A percentile compares a stretch with the other conserved stretches of the same genome.
Evolutionary conservation across 768 basidiomycete genomes (phyloP).

Genomic region (Boletellus ananiceps): DNA sequence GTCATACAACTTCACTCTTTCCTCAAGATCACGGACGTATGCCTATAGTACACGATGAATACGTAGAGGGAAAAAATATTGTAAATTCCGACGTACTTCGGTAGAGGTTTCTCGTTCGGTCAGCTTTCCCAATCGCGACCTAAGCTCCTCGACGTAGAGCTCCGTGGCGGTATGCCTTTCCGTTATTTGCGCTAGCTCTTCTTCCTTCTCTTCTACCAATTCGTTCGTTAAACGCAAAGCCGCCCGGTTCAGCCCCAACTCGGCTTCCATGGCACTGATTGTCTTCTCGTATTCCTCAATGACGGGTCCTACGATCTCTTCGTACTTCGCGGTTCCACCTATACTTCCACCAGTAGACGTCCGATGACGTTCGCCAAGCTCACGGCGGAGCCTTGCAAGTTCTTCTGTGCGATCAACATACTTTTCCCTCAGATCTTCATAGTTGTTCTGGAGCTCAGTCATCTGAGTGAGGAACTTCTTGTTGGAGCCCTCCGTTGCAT

Average conservation of each 20-base stretch:
- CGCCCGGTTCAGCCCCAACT: conserved; percentile 80
- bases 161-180: conserved; percentile 77
- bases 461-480: conserved; percentile 78
- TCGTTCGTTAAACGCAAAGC: conserved; percentile 90
- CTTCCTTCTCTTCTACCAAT: conserved; percentile 88
- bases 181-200: conserved; percentile 59
- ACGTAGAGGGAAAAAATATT: neutral
- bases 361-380: conserved; percentile 72
- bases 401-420: conserved; percentile 89
- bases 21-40: conserved; percentile 90
- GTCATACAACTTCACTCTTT: conserved; percentile 81
- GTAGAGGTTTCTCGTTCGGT: conserved; percentile 86
- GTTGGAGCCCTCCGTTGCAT: conserved; percentile 54
- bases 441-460: conserved; percentile 80
- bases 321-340: conserved; percentile 72
- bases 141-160: conserved; percentile 83
- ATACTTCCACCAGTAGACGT: conserved; percentile 52
- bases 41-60: conserved; percentile 45
- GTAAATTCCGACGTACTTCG: conserved; percentile 53
- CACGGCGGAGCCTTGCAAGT: conserved; percentile 71
- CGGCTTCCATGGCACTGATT: conserved; percentile 90
- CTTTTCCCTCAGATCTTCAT: conserved; percentile 77
- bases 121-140: conserved; percentile 73
- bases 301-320: conserved; percentile 94
- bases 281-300: conserved; percentile 99